Evolutionary conservation across 2,329 filamentous ascomycete species (phyloP).

Genomic region (Drechslerella stenobrocha): DNA sequence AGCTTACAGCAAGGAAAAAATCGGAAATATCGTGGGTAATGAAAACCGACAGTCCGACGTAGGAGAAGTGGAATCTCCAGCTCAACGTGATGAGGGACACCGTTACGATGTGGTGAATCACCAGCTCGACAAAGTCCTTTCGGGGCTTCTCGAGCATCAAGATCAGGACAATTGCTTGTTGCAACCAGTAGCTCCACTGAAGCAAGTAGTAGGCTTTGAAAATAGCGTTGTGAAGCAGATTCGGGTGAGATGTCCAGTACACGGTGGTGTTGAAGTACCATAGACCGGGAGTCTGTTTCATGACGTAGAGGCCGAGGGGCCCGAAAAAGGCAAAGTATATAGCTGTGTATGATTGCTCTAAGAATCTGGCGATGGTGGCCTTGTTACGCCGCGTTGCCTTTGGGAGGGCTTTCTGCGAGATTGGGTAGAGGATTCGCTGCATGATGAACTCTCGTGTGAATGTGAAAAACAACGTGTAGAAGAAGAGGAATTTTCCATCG

Average conservation of each 20-base stretch:
- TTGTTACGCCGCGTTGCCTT: constrained; percentile 58
- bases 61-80: constrained; percentile 96
- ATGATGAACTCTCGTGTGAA: constrained; percentile 96
- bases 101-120: constrained; percentile 88
- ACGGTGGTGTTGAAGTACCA: constrained; percentile 85
- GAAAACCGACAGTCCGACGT: constrained; percentile 90
- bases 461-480: constrained; percentile 85
- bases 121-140: constrained; percentile 93
- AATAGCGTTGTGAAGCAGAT: constrained; percentile 73
- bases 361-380: constrained; percentile 84
- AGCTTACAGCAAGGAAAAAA: constrained; percentile 85
- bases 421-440: constrained; percentile 80
- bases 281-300: constrained; percentile 85
- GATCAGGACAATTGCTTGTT: constrained; percentile 85
- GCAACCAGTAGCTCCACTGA: constrained; percentile 91
- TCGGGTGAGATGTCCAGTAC: constrained; percentile 89
- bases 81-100: constrained; percentile 79
- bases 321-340: constrained; percentile 84
- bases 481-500: constrained; percentile 83
- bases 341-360: constrained; percentile 94
- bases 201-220: constrained; percentile 98
- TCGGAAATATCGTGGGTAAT: constrained; percentile 93
- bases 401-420: constrained; percentile 62
- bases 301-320: constrained; percentile 83
- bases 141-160: constrained; percentile 87